A percentile compares a stretch with the other conserved stretches of the same genome.
Evolutionary conservation across 768 basidiomycete genomes (phyloP).

Genomic region (Exidia glandulosa): DNA sequence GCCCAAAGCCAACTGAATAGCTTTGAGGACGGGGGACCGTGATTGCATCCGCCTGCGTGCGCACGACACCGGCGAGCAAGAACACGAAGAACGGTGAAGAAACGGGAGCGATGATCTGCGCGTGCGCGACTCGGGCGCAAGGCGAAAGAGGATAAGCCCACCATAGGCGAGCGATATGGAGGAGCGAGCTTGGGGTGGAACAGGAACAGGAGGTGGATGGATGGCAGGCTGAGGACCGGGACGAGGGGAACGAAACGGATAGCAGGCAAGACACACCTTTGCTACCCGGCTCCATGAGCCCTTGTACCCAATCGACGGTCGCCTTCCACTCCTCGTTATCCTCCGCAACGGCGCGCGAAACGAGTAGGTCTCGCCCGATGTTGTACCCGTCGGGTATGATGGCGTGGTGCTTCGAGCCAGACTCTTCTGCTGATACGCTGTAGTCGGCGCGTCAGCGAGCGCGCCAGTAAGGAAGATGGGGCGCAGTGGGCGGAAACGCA

Average conservation of each 20-base stretch:
- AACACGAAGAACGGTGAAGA: no score
- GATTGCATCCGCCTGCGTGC: no score
- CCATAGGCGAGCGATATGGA: no score
- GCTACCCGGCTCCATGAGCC: slow-evolving; percentile 56
- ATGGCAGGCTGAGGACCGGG: no score
- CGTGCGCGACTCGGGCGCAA: no score
- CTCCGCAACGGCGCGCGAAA: slow-evolving; percentile 51
- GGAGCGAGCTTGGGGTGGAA: no score
- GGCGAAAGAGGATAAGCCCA: no score
- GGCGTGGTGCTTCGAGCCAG: slow-evolving; percentile 47
- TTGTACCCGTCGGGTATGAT: slow-evolving; percentile 77
- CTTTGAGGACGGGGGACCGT: no score
- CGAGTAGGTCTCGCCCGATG: slow-evolving; percentile 67
- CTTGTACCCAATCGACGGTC: slow-evolving; percentile 63
- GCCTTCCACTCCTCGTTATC: slow-evolving; percentile 62
- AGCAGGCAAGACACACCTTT: slow-evolving; percentile 34
- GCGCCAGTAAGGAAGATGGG: neutral
- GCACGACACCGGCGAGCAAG: no score
- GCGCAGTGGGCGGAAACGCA: neutral
- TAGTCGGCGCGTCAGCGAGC: neutral
- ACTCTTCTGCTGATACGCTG: slow-evolving; percentile 70
- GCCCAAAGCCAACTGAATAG: no score
- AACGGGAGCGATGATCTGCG: no score
- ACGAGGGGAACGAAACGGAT: neutral
- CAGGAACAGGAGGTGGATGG: no score